A percentile compares a stretch with the other conserved stretches of the same genome.
Conservation (phyloP, 2,329 filamentous ascomycete species). For the Ophiocordyceps polyrhachis-furcata region DNA sequence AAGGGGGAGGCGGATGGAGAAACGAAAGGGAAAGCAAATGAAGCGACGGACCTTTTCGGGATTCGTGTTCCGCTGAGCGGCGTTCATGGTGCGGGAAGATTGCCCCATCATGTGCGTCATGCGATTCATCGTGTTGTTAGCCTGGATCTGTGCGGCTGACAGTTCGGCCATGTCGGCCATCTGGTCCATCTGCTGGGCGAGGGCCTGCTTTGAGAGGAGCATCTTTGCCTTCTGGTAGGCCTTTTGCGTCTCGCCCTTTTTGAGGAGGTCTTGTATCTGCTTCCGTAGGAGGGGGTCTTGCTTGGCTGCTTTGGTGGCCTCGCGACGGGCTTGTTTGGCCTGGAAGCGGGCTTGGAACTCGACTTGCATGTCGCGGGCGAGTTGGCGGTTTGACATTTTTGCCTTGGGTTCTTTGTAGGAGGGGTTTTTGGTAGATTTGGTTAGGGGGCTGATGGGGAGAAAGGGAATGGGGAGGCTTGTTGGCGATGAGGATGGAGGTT, state of each 20-base stretch:
- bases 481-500: neutral
- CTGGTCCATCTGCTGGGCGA: conserved; percentile 44
- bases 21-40: neutral
- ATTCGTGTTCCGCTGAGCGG: conserved; percentile 38
- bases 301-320: conserved; percentile 41
- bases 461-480: neutral
- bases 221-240: conserved; percentile 45
- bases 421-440: too few species aligned
- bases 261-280: conserved; percentile 43
- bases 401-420: neutral
- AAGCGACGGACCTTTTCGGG: conserved; percentile 27
- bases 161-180: conserved; percentile 46
- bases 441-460: neutral
- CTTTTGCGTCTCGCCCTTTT: conserved; percentile 44
- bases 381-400: conserved; percentile 39
- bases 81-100: conserved; percentile 37
- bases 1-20: too few species aligned
- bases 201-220: conserved; percentile 40
- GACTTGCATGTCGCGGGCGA: conserved; percentile 41
- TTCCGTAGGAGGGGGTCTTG: conserved; percentile 42
- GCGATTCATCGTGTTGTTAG: conserved; percentile 45
- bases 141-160: conserved; percentile 40
- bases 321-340: conserved; percentile 41
- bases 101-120: conserved; percentile 46
- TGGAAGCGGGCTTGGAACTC: conserved; percentile 46